Conservation (phyloP, 805 yeast genomes). For the Candida pseudoglaebosa region DNA sequence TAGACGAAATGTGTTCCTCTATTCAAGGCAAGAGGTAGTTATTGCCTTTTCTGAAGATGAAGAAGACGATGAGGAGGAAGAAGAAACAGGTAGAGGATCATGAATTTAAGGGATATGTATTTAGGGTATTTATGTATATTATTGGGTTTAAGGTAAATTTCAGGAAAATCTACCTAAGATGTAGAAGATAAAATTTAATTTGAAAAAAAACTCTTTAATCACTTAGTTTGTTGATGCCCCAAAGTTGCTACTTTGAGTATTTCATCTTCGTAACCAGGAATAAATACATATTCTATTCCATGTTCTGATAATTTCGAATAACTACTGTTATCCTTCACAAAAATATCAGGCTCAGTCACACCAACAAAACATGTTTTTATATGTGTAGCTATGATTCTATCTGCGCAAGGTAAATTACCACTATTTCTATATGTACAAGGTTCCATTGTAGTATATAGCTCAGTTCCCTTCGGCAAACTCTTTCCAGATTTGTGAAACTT, state of each 20-base stretch:
- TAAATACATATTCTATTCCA: conserved; percentile 68
- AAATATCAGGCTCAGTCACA: conserved; percentile 83
- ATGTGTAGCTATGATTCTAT: conserved; percentile 57
- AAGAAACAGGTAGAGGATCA: neutral
- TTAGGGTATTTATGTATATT: no score
- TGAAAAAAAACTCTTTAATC: no score
- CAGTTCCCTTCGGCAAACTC: conserved; percentile 67
- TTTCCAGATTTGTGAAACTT: conserved; percentile 52
- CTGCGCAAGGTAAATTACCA: conserved; percentile 86
- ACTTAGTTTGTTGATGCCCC: conserved; percentile 52
- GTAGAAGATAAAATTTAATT: no score
- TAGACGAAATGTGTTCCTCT: conserved; percentile 35
- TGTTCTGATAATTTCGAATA: conserved; percentile 45
- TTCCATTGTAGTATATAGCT: conserved; percentile 93
- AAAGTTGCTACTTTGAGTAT: conserved; percentile 65
- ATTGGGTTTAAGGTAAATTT: no score
- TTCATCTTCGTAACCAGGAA: conserved; percentile 78
- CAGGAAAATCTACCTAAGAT: no score
- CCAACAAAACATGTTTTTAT: conserved; percentile 86
- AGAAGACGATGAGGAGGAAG: neutral
- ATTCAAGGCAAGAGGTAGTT: conserved; percentile 34
- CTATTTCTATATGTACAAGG: conserved; percentile 89
- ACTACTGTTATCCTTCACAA: conserved; percentile 76
- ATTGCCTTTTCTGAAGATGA: conserved; percentile 24
- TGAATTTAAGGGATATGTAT: neutral